Evolutionary conservation across 2,329 filamentous ascomycete genomes (phyloP).

Genomic region (Exserohilum turcica): DNA sequence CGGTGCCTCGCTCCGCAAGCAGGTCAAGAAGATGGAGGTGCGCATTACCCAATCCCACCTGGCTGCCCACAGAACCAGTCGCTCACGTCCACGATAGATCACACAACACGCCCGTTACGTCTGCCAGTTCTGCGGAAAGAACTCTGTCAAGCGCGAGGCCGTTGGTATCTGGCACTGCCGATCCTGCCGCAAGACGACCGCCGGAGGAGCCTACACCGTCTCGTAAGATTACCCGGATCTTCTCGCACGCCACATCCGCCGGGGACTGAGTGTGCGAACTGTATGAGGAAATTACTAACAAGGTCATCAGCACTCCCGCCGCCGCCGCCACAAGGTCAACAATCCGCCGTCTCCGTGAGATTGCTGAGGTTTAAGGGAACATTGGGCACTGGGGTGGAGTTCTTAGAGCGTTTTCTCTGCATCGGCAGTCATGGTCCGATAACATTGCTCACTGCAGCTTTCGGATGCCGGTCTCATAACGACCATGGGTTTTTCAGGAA

Average conservation of each 20-base stretch:
- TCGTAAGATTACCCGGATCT: conserved; percentile 68
- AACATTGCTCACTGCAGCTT: conserved; percentile 38
- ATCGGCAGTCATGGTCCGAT: conserved; percentile 39
- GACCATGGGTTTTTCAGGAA: conserved; percentile 44
- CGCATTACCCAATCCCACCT: conserved; percentile 21
- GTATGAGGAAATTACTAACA: conserved; percentile 31
- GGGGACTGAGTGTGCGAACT: neutral
- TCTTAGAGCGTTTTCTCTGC: conserved; percentile 45
- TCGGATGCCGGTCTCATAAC: conserved; percentile 43
- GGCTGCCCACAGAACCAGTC: conserved; percentile 11
- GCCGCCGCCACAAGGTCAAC: conserved; percentile 94
- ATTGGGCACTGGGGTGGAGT: conserved; percentile 42
- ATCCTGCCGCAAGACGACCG: conserved; percentile 91
- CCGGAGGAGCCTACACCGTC: conserved; percentile 92
- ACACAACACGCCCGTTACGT: conserved; percentile 95
- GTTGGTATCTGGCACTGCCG: conserved; percentile 98
- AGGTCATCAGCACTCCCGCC: conserved; percentile 75
- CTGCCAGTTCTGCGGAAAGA: conserved; percentile 95
- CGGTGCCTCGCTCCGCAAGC: conserved; percentile 99
- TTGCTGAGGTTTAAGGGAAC: conserved; percentile 81
- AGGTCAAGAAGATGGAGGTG: conserved; percentile 97
- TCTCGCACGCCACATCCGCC: neutral
- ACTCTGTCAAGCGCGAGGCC: conserved; percentile 83
- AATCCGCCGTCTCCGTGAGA: conserved; percentile 95
- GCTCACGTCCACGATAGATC: conserved; percentile 59